Base-by-base conservation (phyloP, 2,329 filamentous ascomycete species). In the Epichloe bromicola region DNA sequence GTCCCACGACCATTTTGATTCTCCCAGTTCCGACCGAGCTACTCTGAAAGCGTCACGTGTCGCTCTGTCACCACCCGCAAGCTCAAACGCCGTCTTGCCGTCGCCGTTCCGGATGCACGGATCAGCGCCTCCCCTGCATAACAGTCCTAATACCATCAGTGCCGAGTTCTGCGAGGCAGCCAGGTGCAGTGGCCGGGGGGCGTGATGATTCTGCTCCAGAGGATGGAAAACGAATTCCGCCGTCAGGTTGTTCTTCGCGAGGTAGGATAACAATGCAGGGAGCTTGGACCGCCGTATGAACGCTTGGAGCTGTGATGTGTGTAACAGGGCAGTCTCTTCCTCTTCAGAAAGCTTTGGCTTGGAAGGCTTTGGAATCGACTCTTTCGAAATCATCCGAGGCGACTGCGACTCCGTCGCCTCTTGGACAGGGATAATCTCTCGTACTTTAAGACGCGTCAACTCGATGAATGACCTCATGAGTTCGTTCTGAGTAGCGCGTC, bases 401-500 rank as follows among this genome's bases (percentile, higher is more conserved):
- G 75, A 67, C 5, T 70, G 60, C 39, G 68, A 67, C 57, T 65
- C 67, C 58, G 70, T 75, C 36, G 65, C 64, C 53, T 75, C 73
- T 12, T 81, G 75, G 3, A 73, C 76, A 56, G 88, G 85, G 52
- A 87, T 78, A 30, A 97, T 78, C 55, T 86, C 84, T 46, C 80
- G 82, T 45, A 95, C 76, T 67, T 98, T 96, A 15, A 96, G 76
- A 15, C 93, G 76, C 0, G 93, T 98, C 34, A 98, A 76, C 69
- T 98, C 93, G 55, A 95, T 86, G 60, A 96, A 98, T 1, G 86
- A 86, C 39, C 91, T 81, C 85, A 97, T 93, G 0, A 98, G 80
- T 66, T 98, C 93, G 46, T 85, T 87, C 62, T 97, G 90, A 0
- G 93, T 98, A 1, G 93, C 88, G 52, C 93, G 77, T 12, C 89